phyloP scores from a whole-genome alignment of 345 rosid species.

The Kernera saxatilis region DNA sequence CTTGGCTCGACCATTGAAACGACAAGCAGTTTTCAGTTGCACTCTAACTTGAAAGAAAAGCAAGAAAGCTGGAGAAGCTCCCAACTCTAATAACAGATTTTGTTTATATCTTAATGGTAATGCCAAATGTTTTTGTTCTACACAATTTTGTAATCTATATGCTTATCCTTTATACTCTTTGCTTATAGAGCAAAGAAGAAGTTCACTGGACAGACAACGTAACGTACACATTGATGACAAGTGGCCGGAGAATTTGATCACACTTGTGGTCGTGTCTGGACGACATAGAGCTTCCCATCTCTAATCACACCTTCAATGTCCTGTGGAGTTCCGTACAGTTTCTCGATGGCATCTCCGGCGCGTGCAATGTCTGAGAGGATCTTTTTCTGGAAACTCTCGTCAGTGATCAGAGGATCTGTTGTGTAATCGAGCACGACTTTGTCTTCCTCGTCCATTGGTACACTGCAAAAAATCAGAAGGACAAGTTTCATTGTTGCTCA shows the following conservation, averaged over 20 bases:
- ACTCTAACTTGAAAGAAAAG: background rate
- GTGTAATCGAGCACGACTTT: constrained; percentile 72
- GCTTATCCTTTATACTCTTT: constrained; percentile 3
- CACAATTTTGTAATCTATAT: constrained; percentile 9
- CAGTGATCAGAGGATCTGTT: constrained; percentile 61
- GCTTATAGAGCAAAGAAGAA: constrained; percentile 6
- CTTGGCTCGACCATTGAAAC: background rate
- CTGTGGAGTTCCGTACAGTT: constrained; percentile 80
- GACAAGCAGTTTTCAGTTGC: constrained; percentile 1
- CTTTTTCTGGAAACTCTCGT: constrained; percentile 52
- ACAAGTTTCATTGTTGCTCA: background rate
- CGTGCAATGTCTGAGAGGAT: constrained; percentile 74
- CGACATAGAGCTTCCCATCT: constrained; percentile 84
- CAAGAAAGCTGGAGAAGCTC: background rate
- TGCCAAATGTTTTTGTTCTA: constrained; percentile 5
- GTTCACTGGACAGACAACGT: background rate
- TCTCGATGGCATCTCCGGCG: constrained; percentile 77
- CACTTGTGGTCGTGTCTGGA: constrained; percentile 97
- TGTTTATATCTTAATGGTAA: background rate
- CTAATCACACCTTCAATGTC: constrained; percentile 94
- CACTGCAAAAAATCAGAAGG: constrained; percentile 44
- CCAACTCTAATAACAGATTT: background rate
- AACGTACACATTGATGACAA: background rate
- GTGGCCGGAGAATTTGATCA: constrained; percentile 30
- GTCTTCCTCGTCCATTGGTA: constrained; percentile 96